Base-by-base conservation (phyloP, 1,284 basidiomycete genomes). In the Bondarzewia mesenterica region DNA sequence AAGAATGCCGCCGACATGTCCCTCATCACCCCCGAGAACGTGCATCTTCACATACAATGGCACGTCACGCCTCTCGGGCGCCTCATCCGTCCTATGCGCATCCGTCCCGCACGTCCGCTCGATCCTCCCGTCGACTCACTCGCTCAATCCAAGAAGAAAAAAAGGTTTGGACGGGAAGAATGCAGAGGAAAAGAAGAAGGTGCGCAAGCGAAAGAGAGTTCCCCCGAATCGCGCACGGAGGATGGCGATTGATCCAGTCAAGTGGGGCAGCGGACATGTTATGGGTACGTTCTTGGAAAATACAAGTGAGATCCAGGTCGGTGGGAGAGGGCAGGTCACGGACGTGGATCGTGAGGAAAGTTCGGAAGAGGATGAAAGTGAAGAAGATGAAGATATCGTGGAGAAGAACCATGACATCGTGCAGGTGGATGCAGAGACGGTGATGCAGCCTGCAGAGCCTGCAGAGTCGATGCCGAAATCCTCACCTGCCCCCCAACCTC, bases 31-130 rank as follows among this genome's bases (percentile, higher is more conserved):
- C 71, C 73, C 1, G 72, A 75, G 51, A 82, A 75, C 32, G 79
- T 68, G 7, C 58, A 61, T 6, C 56, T 59, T 5, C 76, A 73
- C 7, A 63, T 68, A 1, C 82, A 80, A 7, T 89, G 87, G 87
- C 74, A 72, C 44, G 73, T 78, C 36, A 85, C 84, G 0, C 64
- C 78, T 3, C 73, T 82, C 1, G 82, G 83, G 1, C 75, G 85
- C 5, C 65, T 87, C n/a, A 66, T 87, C 5, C 70, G 74, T 4
- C 76, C 82, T 2, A 68, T 85, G 54, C 72, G 76, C 39, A 86
- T 86, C 76, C 74, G 85, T 7, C 86, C 87, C 2, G 63, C 60
- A 3, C 74, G 70, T 26, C 84, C 84, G 7, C 63, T 89, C 10
- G 72, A 75, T 2, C 67, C 68, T 8, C 66, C 63, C 2, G 45